Base-by-base conservation (phyloP, 176 grass and related monocot genomes). In the Oryza officinalis region DNA sequence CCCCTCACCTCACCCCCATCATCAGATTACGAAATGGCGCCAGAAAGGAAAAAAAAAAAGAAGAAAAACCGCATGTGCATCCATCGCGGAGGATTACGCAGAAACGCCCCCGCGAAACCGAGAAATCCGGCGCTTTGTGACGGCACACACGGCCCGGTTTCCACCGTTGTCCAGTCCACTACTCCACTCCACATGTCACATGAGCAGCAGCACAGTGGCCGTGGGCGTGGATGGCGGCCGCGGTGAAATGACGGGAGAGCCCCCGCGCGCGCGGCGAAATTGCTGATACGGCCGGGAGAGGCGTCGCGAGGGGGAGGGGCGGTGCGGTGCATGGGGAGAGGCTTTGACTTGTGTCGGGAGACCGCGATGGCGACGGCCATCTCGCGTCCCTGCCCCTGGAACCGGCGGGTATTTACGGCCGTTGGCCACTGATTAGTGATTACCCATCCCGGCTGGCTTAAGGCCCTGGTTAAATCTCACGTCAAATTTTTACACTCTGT, bases 281-380 rank as follows among this genome's bases (percentile, higher is more conserved):
- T 25, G 61, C 32, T 7, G 74, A 61, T 22, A 84, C 6, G 81
- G 68, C 31, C 30, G 23, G 13, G 68, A 44, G 23, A 1, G 60
- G 46, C 33, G 33, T 1, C 0, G 33, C 33, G 37, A 5, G 32
- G 37, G 32, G 32, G 32, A 4, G 32, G 32, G 4, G 32, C 32
- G 35, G 35, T 1, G 32, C 17, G 47, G 10, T 27, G 57, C 76
- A 3, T 6, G 31, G 46, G 66, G 45, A 47, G 45, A 13, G 68
- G 61, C 25, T 73, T 88, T 88, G 87, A 83, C 80, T 31, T 28
- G 45, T 83, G 87, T 80, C 60, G 75, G 23, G 33, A 12, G 63
- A 64, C 63, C 32, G 26, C 61, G 77, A 67, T 11, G 6, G 79
- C 65, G 66, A 81, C 13, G 78, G 47, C 68, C 5, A 31, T 27